Base-by-base conservation (phyloP, 108 stramenopile species). In the Skeletonema tropicum region DNA sequence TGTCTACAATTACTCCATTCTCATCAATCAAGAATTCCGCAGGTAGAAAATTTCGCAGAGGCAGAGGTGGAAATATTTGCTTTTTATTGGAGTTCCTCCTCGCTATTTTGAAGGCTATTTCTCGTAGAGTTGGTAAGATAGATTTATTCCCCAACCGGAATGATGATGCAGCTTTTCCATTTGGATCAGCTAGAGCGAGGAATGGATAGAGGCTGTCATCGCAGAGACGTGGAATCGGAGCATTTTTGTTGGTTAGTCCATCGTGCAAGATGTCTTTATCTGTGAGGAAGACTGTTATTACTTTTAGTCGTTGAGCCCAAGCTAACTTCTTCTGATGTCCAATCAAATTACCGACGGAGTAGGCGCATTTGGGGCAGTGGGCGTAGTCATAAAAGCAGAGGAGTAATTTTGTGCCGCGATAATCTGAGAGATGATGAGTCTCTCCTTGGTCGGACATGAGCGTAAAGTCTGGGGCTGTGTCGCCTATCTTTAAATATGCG, bases 241-340 rank as follows among this genome's bases (percentile, higher is more conserved):
- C 65, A 30, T 66, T 31, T 29, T 67, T 30, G 29, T 36, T 29
- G 13, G 45, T 67, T 9, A 74, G n/a, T 17, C 73, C 73, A 36
- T 66, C 52, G 8, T 66, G 23, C 8, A 74, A 45, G 0, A 25
- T 46, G 11, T 74, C 73, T 17, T 19, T 17, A 57, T 66, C 26
- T 6, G 73, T 66, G 3, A 60, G 55, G 38, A 74, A 74, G 1
- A 74, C 66, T 8, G 73, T 67, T 10, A 74, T 29, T 1, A 74
- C 73, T 48, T 67, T 66, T 6, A 74, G 33, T 8, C 66, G 66
- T 0, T 52, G 23, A 7, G 73, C 73, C 73, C 73, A 74, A 0
- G 66, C 73, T 26, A 74, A 33, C 66, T 74, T 74, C 11, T 74
- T 74, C n/a, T 74, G 66, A 57, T 67, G 66, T 15, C 73, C 73